Percentiles rank a stretch among this genome's conserved stretches.
These are phyloP conservation scores for Kodamaea neixiangensis DNA, from an alignment of 805 yeast genomes.

Conservation along the genomic window DNA sequence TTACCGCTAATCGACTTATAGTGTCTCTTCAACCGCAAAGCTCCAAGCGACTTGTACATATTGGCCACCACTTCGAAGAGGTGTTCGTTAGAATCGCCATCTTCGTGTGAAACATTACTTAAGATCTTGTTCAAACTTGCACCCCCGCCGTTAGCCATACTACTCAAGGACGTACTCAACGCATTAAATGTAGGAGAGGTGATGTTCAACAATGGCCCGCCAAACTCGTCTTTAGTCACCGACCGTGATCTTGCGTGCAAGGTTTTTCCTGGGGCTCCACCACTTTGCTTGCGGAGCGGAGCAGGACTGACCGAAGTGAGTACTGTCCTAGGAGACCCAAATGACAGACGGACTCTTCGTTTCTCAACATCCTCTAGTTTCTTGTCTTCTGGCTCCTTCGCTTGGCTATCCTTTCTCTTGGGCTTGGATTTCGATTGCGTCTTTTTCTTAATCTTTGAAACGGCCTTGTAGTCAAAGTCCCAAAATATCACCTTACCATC, in stretches of 20 bases:
- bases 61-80: slow-evolving; percentile 31
- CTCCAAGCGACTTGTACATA: slow-evolving; percentile 37
- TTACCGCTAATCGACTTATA: slow-evolving; percentile 22
- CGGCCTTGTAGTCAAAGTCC: slow-evolving; percentile 46
- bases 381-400: not conserved
- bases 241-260: slow-evolving; percentile 16
- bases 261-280: not conserved
- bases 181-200: slow-evolving; percentile 4
- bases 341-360: not conserved
- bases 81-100: slow-evolving; percentile 11
- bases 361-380: not conserved
- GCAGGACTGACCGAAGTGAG: slow-evolving; percentile 9
- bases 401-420: not conserved
- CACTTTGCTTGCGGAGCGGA: slow-evolving; percentile 9
- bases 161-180: slow-evolving; percentile 6
- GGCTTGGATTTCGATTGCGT: not conserved
- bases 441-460: slow-evolving; percentile 33
- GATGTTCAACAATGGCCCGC: slow-evolving; percentile 5
- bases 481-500: slow-evolving; percentile 44
- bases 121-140: slow-evolving; percentile 12
- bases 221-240: slow-evolving; percentile 12
- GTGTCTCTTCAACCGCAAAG: slow-evolving; percentile 36
- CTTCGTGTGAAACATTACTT: slow-evolving; percentile 11
- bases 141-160: slow-evolving; percentile 6
- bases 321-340: slow-evolving; percentile 8